Percentiles rank a stretch among this genome's conserved stretches.
phyloP scores from a whole-genome alignment of 768 basidiomycete genomes.

The Trametes cubensis region DNA sequence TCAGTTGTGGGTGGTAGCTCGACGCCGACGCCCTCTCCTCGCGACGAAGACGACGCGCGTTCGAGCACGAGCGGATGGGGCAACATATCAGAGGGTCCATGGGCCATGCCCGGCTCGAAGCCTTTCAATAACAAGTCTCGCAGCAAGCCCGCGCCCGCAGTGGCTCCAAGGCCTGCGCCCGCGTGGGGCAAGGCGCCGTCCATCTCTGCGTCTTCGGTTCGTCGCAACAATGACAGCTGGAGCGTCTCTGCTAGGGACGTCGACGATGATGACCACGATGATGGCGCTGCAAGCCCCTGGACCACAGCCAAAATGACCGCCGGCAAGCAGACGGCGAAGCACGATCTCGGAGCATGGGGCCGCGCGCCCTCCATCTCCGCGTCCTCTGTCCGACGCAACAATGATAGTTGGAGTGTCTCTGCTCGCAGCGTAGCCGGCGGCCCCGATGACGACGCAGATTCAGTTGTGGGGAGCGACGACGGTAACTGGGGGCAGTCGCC shows the following conservation, averaged over 20 bases:
- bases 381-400: conserved; percentile 17
- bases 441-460: neutral
- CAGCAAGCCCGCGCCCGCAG: neutral
- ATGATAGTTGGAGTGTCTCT: conserved; percentile 15
- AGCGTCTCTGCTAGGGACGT: conserved; percentile 1
- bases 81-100: conserved; percentile 8
- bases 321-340: neutral
- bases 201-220: conserved; percentile 8
- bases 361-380: conserved; percentile 14
- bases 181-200: conserved; percentile 17
- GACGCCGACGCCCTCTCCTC: neutral
- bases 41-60: conserved; percentile 3
- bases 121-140: neutral
- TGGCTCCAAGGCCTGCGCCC: neutral
- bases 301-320: neutral
- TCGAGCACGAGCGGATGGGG: conserved; percentile 8
- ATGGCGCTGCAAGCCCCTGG: neutral
- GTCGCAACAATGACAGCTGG: conserved; percentile 18
- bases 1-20: neutral
- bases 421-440: neutral
- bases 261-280: neutral
- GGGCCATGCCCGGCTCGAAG: neutral
- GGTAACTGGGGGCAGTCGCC: conserved; percentile 16
- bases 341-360: conserved; percentile 11
- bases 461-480: conserved; percentile 8